Conservation (phyloP, 2,329 filamentous ascomycete species). For the Chrysosporium keratinophilum region DNA sequence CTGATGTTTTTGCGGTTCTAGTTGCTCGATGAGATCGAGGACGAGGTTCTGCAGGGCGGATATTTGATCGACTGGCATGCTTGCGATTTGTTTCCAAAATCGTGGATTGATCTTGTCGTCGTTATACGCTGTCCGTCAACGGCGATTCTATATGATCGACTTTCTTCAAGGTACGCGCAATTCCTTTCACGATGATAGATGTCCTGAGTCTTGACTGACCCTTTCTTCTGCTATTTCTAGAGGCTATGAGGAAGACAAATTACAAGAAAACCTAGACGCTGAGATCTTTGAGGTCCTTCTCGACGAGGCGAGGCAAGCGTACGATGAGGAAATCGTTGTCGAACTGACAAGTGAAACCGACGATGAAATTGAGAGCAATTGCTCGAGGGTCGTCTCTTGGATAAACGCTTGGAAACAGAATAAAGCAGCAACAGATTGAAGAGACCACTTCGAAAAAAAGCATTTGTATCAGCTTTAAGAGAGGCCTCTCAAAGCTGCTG, state of each 20-base stretch:
- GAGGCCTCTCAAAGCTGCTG: slow-evolving; percentile 3
- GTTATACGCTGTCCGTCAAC: slow-evolving; percentile 72
- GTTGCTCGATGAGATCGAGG: slow-evolving; percentile 81
- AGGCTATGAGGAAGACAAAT: slow-evolving; percentile 72
- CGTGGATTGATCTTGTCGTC: slow-evolving; percentile 90
- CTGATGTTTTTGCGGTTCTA: slow-evolving; percentile 13
- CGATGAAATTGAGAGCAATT: slow-evolving; percentile 79
- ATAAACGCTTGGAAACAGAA: slow-evolving; percentile 66
- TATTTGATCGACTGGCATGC: slow-evolving; percentile 97
- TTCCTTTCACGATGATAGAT: not conserved
- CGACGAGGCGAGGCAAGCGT: slow-evolving; percentile 79
- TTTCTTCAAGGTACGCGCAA: slow-evolving; percentile 54
- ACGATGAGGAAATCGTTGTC: slow-evolving; percentile 77
- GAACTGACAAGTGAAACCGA: slow-evolving; percentile 72
- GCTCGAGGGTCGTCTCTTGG: slow-evolving; percentile 76
- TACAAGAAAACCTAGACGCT: slow-evolving; percentile 91
- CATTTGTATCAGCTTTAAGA: slow-evolving; percentile 12
- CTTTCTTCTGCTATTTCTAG: slow-evolving; percentile 33
- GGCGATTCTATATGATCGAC: slow-evolving; percentile 69
- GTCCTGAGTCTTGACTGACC: slow-evolving; percentile 2
- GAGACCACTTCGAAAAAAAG: not conserved
- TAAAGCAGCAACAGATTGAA: slow-evolving; percentile 17
- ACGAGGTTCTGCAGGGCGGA: slow-evolving; percentile 66
- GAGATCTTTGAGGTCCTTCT: slow-evolving; percentile 96
- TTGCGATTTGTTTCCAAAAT: slow-evolving; percentile 85